These are phyloP conservation scores for Erythrophleum ivorense DNA, from an alignment of 331 rosid species.

Conservation along the genomic window DNA sequence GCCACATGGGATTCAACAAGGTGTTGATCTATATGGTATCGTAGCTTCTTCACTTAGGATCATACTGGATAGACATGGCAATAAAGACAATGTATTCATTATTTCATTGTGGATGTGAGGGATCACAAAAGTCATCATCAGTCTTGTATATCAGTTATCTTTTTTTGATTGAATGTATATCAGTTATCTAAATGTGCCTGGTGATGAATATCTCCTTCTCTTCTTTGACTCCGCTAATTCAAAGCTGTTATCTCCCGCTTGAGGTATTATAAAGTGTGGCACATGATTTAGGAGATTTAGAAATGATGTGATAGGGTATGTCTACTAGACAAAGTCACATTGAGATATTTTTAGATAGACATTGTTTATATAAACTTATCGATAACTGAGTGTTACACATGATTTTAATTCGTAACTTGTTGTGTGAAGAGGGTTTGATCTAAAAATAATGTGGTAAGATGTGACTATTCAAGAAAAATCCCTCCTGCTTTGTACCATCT, in stretches of 20 bases:
- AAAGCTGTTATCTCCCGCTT: background rate
- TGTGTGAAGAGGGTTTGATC: background rate
- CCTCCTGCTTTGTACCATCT: constrained; percentile 2
- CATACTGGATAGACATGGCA: constrained; percentile 34
- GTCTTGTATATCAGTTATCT: background rate
- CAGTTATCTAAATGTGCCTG: background rate
- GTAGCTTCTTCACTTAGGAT: constrained; percentile 6
- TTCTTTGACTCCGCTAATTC: background rate
- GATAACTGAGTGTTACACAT: background rate
- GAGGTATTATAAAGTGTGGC: background rate
- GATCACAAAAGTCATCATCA: constrained; percentile 27
- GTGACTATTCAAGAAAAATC: background rate
- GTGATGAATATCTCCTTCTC: background rate
- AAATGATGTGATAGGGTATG: no score
- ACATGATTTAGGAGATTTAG: no score
- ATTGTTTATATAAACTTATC: background rate
- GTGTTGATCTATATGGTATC: constrained; percentile 1
- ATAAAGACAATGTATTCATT: constrained; percentile 33
- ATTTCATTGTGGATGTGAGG: constrained; percentile 23
- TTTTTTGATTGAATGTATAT: background rate
- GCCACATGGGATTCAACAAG: constrained; percentile 34
- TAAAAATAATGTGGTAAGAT: no score
- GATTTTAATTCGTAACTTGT: background rate
- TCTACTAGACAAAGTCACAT: no score
- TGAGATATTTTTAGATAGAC: no score